Conservation (phyloP, 176 grass and related monocot species). For the Phoenix roebelenii region DNA sequence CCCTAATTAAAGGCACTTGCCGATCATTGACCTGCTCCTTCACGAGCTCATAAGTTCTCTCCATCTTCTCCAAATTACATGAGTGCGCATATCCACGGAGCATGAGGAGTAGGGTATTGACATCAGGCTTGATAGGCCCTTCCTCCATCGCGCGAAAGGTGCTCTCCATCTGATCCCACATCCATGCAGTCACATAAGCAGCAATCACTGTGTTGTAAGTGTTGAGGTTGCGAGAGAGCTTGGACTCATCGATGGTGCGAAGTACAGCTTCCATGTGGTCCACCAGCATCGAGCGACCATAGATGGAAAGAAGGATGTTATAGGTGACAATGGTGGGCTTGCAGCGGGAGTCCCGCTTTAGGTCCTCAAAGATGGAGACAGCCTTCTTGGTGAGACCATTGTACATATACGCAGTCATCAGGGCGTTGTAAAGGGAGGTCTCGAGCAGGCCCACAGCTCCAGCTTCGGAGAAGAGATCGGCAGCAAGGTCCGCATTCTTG, state of each 20-base stretch:
- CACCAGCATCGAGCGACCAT: constrained; percentile 57
- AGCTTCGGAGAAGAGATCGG: constrained; percentile 45
- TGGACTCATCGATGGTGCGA: constrained; percentile 38
- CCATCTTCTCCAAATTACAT: constrained; percentile 66
- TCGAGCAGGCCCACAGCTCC: constrained; percentile 26
- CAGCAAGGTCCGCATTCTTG: constrained; percentile 25
- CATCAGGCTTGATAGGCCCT: constrained; percentile 46
- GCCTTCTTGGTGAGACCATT: constrained; percentile 41
- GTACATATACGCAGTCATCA: constrained; percentile 82
- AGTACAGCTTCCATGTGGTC: constrained; percentile 69
- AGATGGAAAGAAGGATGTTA: constrained; percentile 78
- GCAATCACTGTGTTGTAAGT: constrained; percentile 74
- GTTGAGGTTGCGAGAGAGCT: constrained; percentile 33
- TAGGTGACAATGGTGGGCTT: constrained; percentile 58
- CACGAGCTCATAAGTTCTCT: constrained; percentile 48
- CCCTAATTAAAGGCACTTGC: constrained; percentile 33
- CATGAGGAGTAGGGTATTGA: constrained; percentile 62
- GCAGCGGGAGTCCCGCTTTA: constrained; percentile 39
- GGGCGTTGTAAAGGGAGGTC: constrained; percentile 61
- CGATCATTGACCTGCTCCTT: constrained; percentile 23
- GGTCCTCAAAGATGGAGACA: constrained; percentile 29
- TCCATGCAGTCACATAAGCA: constrained; percentile 65
- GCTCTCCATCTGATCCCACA: constrained; percentile 78
- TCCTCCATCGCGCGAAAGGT: constrained; percentile 39
- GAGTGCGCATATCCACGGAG: constrained; percentile 67